Evolutionary conservation across 1,284 basidiomycete genomes (phyloP).

Genomic region (Ustilago shanxiensis): DNA sequence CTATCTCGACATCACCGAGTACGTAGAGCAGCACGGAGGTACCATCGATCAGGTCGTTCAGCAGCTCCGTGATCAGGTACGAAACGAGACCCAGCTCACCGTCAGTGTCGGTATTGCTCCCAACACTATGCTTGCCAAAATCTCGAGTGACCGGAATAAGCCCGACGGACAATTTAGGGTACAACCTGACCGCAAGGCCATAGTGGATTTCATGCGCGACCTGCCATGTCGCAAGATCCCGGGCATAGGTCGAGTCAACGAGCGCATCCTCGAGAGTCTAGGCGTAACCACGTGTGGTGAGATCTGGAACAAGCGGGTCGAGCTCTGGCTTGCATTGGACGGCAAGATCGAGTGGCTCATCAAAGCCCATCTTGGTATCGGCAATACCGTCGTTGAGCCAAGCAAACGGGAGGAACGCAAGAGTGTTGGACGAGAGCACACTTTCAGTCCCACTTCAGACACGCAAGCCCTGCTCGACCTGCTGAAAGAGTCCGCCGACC

Average conservation of each 20-base stretch:
- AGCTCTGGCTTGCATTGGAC: slow-evolving; percentile 60
- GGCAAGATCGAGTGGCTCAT: slow-evolving; percentile 62
- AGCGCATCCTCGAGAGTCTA: slow-evolving; percentile 62
- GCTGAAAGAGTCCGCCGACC: slow-evolving; percentile 52
- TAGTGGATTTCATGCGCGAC: slow-evolving; percentile 61
- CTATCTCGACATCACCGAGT: slow-evolving; percentile 85
- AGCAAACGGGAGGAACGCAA: slow-evolving; percentile 62
- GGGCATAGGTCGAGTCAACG: slow-evolving; percentile 67
- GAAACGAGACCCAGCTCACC: slow-evolving; percentile 76
- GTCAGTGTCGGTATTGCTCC: slow-evolving; percentile 81
- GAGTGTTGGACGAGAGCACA: slow-evolving; percentile 67
- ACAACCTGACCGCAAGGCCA: slow-evolving; percentile 47
- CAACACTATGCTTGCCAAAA: slow-evolving; percentile 79
- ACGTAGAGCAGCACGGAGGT: slow-evolving; percentile 79
- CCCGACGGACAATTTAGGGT: slow-evolving; percentile 65
- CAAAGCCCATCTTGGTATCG: slow-evolving; percentile 61
- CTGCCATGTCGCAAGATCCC: slow-evolving; percentile 66
- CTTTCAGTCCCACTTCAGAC: slow-evolving; percentile 63
- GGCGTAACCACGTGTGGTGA: slow-evolving; percentile 65
- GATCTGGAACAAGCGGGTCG: slow-evolving; percentile 62
- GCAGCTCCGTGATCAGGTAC: slow-evolving; percentile 56
- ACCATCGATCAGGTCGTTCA: slow-evolving; percentile 81
- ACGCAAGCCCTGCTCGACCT: slow-evolving; percentile 37
- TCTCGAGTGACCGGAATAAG: slow-evolving; percentile 83
- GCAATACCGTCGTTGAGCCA: slow-evolving; percentile 59